phyloP scores from a whole-genome alignment of 1,139 yeast species.

The Geotrichum phurueaensis region DNA sequence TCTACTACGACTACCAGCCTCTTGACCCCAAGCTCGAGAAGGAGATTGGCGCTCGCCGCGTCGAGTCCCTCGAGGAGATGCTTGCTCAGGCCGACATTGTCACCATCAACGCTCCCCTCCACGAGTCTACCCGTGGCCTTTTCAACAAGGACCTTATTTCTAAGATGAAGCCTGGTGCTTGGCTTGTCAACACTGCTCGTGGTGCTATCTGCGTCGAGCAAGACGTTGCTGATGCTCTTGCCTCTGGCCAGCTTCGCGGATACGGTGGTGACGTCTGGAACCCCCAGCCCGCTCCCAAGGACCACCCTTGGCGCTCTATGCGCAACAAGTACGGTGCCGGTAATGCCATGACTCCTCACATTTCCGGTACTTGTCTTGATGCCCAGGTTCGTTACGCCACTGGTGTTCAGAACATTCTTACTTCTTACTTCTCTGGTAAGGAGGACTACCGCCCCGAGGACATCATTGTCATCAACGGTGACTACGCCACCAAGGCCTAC shows the following conservation, averaged over 20 bases:
- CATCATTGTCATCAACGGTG: slow-evolving; percentile 64
- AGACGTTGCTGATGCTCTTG: slow-evolving; percentile 69
- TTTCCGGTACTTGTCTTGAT: slow-evolving; percentile 73
- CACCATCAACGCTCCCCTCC: slow-evolving; percentile 73
- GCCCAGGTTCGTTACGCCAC: slow-evolving; percentile 70
- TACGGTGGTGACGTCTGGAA: slow-evolving; percentile 85
- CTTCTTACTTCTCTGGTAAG: slow-evolving; percentile 56
- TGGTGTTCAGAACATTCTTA: slow-evolving; percentile 62
- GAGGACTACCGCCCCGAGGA: slow-evolving; percentile 68
- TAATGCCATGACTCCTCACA: slow-evolving; percentile 82
- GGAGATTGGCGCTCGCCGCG: slow-evolving; percentile 56
- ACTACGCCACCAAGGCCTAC: slow-evolving; percentile 68
- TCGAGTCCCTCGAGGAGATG: slow-evolving; percentile 59
- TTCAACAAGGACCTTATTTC: slow-evolving; percentile 62
- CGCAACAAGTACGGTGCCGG: slow-evolving; percentile 62
- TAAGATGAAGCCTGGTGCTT: slow-evolving; percentile 71
- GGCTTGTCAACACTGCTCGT: slow-evolving; percentile 78
- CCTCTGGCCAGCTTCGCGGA: slow-evolving; percentile 64
- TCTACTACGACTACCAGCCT: slow-evolving; percentile 71
- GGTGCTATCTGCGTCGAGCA: slow-evolving; percentile 72
- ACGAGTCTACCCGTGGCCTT: slow-evolving; percentile 60
- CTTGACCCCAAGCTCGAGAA: slow-evolving; percentile 53
- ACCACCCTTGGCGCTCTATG: slow-evolving; percentile 75
- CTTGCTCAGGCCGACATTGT: slow-evolving; percentile 66
- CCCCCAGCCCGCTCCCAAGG: slow-evolving; percentile 72